Conservation (phyloP, 345 rosid species). For the Lepidium aucheri region DNA sequence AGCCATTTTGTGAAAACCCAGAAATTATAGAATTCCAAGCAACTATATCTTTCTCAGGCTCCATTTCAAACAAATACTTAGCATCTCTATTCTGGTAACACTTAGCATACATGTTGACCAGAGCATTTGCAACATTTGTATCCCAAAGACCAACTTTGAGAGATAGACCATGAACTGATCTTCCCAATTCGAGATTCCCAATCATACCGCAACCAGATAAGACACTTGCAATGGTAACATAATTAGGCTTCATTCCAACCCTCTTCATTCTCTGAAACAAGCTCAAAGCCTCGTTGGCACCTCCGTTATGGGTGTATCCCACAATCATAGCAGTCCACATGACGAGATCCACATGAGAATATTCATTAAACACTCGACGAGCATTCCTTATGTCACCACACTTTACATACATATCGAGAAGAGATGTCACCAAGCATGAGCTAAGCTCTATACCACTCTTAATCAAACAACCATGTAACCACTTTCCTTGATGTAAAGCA, state of each 20-base stretch:
- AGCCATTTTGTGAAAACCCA: conserved; percentile 67
- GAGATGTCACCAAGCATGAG: conserved; percentile 52
- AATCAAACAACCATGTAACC: conserved; percentile 64
- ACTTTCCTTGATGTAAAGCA: conserved; percentile 65
- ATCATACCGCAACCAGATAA: conserved; percentile 62
- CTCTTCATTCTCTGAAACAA: conserved; percentile 51
- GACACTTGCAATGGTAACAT: conserved; percentile 54
- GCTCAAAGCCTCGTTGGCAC: conserved; percentile 42
- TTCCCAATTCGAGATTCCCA: conserved; percentile 47
- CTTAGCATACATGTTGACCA: conserved; percentile 89
- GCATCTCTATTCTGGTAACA: conserved; percentile 51
- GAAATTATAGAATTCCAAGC: conserved; percentile 89
- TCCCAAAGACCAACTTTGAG: conserved; percentile 56
- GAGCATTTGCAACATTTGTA: conserved; percentile 57
- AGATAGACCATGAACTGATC: conserved; percentile 49
- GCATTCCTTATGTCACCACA: conserved; percentile 58
- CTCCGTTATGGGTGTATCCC: conserved; percentile 63
- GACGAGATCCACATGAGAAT: conserved; percentile 44
- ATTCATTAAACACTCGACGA: conserved; percentile 39
- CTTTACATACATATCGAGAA: conserved; percentile 74
- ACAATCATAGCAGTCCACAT: conserved; percentile 92
- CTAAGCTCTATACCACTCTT: conserved; percentile 53
- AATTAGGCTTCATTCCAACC: conserved; percentile 47
- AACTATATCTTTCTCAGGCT: conserved; percentile 42
- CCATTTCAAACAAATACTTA: conserved; percentile 44